Conservation (phyloP, 306 rosid genomes). For the Crataegus laevigata region DNA sequence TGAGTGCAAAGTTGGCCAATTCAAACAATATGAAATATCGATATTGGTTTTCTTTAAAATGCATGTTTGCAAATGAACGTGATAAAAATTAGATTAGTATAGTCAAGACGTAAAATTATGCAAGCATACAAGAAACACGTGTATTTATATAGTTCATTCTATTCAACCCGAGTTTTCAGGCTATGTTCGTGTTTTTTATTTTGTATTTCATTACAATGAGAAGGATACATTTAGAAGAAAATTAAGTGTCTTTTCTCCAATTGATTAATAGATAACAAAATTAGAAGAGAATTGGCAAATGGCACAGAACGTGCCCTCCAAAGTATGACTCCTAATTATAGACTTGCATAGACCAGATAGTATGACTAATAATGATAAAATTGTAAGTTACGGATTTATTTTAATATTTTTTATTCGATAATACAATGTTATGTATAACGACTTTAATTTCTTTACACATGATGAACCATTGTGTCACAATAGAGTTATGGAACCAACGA, state of each 20-base stretch:
- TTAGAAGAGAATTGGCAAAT: background rate
- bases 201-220: background rate
- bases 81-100: too few species aligned
- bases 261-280: too few species aligned
- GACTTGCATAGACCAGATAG: too few species aligned
- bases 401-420: too few species aligned
- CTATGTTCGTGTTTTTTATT: background rate
- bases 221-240: too few species aligned
- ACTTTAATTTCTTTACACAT: too few species aligned
- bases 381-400: too few species aligned
- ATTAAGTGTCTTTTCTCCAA: too few species aligned
- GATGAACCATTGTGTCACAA: too few species aligned
- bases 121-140: background rate
- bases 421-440: too few species aligned
- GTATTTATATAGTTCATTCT: background rate
- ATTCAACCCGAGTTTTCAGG: background rate
- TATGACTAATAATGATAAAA: too few species aligned
- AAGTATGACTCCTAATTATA: background rate
- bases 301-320: background rate
- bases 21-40: background rate
- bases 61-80: background rate
- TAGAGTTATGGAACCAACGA: too few species aligned
- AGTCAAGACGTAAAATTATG: background rate
- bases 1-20: background rate
- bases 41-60: background rate